Evolutionary conservation across 2,329 filamentous ascomycete species (phyloP).

Genomic region (Exophiala calicioides): DNA sequence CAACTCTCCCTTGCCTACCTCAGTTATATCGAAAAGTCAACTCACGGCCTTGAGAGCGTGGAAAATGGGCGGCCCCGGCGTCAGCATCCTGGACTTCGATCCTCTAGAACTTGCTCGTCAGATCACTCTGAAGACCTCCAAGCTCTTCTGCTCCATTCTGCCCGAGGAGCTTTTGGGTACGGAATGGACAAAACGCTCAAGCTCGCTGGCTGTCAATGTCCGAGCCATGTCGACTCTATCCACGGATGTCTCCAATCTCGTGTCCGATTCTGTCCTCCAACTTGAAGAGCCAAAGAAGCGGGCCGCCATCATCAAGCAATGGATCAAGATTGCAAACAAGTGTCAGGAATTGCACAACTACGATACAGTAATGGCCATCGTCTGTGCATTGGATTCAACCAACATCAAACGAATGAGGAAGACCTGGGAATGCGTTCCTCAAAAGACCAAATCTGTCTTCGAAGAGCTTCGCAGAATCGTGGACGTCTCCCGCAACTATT

Average conservation of each 20-base stretch:
- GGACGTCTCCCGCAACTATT: constrained; percentile 88
- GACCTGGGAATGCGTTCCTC: constrained; percentile 87
- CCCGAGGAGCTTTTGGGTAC: constrained; percentile 88
- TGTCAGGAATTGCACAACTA: constrained; percentile 93
- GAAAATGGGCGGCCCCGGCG: constrained; percentile 68
- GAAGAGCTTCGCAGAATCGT: constrained; percentile 80
- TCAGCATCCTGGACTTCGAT: constrained; percentile 86
- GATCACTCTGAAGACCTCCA: constrained; percentile 87
- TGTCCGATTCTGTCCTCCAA: constrained; percentile 87
- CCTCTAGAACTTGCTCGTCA: constrained; percentile 88
- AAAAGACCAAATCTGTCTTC: constrained; percentile 77
- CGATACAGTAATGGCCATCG: constrained; percentile 94
- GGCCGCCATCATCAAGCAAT: constrained; percentile 89
- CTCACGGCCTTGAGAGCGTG: constrained; percentile 70
- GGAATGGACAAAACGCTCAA: constrained; percentile 90
- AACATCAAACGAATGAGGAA: constrained; percentile 83
- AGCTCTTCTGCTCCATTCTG: constrained; percentile 85
- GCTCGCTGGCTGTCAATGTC: constrained; percentile 79
- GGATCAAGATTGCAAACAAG: constrained; percentile 90
- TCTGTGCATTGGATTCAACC: constrained; percentile 89
- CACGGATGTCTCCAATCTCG: constrained; percentile 87
- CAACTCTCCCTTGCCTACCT: constrained; percentile 69
- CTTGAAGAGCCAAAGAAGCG: constrained; percentile 91
- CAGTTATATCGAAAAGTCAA: constrained; percentile 75
- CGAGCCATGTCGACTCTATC: constrained; percentile 91